Evolutionary conservation across 441 rosid species (phyloP).

Genomic region (Brassica balearica): DNA sequence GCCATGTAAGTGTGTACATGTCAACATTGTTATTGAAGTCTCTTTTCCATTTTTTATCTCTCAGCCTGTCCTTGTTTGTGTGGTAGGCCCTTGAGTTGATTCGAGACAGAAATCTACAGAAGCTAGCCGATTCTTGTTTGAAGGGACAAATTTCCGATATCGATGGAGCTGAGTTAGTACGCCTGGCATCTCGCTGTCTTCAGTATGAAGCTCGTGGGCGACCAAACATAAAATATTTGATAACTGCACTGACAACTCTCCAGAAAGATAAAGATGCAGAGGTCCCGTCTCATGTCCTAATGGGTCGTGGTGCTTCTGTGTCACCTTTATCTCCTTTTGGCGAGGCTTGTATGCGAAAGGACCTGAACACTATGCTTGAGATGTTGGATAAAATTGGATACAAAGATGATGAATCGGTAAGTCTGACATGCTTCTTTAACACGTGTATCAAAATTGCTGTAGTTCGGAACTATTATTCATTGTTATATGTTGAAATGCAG

Average conservation of each 20-base stretch:
- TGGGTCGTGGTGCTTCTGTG: conserved; percentile 64
- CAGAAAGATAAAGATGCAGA: conserved; percentile 79
- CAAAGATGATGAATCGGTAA: conserved; percentile 89
- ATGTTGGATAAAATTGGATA: conserved; percentile 79
- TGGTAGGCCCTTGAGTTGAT: conserved; percentile 85
- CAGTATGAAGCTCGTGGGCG: conserved; percentile 84
- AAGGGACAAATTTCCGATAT: conserved; percentile 77
- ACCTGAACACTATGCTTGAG: conserved; percentile 82
- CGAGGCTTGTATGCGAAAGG: conserved; percentile 80
- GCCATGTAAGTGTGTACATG: conserved; percentile 67
- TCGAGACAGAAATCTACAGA: conserved; percentile 82
- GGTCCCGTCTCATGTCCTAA: conserved; percentile 80
- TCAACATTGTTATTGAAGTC: neutral
- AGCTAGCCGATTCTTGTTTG: conserved; percentile 85
- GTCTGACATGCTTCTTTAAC: conserved; percentile 53
- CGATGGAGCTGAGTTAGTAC: conserved; percentile 76
- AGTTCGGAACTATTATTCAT: neutral
- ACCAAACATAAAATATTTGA: conserved; percentile 73
- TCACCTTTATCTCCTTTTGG: conserved; percentile 74
- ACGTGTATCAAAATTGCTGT: neutral
- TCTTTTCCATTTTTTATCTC: neutral
- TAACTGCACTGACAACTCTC: conserved; percentile 72
- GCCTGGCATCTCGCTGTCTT: conserved; percentile 80
- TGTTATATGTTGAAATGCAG: conserved; percentile 51
- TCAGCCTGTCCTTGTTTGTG: conserved; percentile 16